Conservation (phyloP, 371 early-diverging fungal genomes). For the Rhizopus delemar region DNA sequence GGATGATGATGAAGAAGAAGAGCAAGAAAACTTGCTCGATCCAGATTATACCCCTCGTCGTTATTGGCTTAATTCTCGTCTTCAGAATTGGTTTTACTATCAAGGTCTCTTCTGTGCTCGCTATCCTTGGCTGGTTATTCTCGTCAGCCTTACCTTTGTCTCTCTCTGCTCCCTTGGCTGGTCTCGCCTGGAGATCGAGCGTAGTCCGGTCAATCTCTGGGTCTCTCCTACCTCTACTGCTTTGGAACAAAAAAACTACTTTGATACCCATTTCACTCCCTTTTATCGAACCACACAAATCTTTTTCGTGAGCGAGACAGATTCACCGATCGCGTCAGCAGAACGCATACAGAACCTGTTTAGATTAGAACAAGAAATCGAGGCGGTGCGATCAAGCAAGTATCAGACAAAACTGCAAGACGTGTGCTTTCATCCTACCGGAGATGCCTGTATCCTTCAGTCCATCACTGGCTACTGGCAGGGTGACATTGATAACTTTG, state of each 20-base stretch:
- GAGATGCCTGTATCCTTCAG: constrained; percentile 68
- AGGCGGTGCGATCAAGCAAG: constrained; percentile 39
- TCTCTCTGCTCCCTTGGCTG: constrained; percentile 60
- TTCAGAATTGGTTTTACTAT: constrained; percentile 70
- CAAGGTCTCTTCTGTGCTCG: constrained; percentile 67
- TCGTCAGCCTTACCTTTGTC: constrained; percentile 47
- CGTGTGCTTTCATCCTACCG: constrained; percentile 72
- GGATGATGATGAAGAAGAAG: constrained; percentile 42
- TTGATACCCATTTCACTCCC: constrained; percentile 71
- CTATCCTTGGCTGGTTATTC: constrained; percentile 61
- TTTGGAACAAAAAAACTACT: constrained; percentile 62
- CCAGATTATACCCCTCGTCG: constrained; percentile 61
- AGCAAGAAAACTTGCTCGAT: constrained; percentile 48
- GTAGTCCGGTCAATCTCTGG: constrained; percentile 73
- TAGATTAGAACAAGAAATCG: constrained; percentile 56
- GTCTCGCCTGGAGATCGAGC: constrained; percentile 59
- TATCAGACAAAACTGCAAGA: constrained; percentile 50
- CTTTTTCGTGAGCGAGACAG: constrained; percentile 58
- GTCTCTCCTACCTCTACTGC: constrained; percentile 69
- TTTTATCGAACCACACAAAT: constrained; percentile 77
- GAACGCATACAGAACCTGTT: constrained; percentile 55
- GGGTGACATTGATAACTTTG: constrained; percentile 54
- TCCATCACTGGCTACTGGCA: constrained; percentile 78
- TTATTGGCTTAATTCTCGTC: constrained; percentile 59
- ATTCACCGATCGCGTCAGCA: constrained; percentile 49